Percentiles rank a stretch among this genome's conserved stretches.
phyloP scores from a whole-genome alignment of 164 flowering plant species.

The Macadamia integrifolia region DNA sequence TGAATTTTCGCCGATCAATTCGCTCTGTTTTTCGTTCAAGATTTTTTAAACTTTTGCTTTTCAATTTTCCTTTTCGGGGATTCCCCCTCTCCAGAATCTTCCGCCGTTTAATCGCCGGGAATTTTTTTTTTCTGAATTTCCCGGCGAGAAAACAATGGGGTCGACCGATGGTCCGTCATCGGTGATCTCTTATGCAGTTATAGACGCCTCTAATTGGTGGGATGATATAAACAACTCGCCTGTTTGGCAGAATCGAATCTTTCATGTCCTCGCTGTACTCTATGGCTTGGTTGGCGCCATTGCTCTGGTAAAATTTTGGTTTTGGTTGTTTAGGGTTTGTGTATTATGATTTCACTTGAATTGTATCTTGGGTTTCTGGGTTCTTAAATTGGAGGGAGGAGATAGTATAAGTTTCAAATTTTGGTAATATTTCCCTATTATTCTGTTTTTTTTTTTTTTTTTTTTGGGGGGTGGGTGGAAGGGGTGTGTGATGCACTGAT shows the following conservation, averaged over 20 bases:
- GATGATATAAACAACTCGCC: conserved; percentile 50
- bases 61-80: background rate
- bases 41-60: too few species aligned
- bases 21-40: too few species aligned
- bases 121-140: background rate
- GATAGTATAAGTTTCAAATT: too few species aligned
- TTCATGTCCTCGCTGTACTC: conserved; percentile 61
- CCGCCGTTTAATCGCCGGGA: conserved; percentile 7
- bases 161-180: conserved; percentile 15
- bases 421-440: too few species aligned
- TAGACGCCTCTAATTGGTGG: conserved; percentile 71
- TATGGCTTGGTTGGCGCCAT: conserved; percentile 67
- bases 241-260: conserved; percentile 76
- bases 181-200: conserved; percentile 31
- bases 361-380: too few species aligned
- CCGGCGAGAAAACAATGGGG: conserved; percentile 12
- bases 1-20: too few species aligned
- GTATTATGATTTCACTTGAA: too few species aligned
- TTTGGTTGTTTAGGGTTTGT: too few species aligned
- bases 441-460: too few species aligned
- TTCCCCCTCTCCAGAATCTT: background rate
- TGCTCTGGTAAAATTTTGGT: conserved; percentile 44
- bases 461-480: too few species aligned
- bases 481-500: too few species aligned
- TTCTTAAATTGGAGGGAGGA: too few species aligned